phyloP scores from a whole-genome alignment of 805 yeast species.

The Wickerhamiella siamensis region DNA sequence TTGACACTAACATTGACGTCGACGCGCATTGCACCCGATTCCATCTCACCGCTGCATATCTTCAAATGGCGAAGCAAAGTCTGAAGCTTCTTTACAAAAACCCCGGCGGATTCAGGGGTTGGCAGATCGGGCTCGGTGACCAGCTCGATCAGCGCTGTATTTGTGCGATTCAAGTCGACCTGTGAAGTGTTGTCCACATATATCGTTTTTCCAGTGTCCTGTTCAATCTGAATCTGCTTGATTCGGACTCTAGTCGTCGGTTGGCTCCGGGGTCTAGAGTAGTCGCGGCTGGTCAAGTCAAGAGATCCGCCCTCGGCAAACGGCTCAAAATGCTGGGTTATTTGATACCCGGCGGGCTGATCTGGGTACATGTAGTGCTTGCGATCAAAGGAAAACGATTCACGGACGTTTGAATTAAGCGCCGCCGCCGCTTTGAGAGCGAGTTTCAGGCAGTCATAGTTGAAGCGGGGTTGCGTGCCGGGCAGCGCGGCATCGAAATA shows the following conservation, averaged over 20 bases:
- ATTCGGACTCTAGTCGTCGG: constrained; percentile 40
- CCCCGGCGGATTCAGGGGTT: constrained; percentile 48
- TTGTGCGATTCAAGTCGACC: constrained; percentile 73
- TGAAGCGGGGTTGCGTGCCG: constrained; percentile 78
- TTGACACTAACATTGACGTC: constrained; percentile 80
- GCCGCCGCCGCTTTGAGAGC: constrained; percentile 67
- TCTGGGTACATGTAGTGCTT: constrained; percentile 95
- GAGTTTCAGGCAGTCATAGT: constrained; percentile 53
- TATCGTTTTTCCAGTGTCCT: constrained; percentile 77
- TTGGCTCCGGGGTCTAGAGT: constrained; percentile 15
- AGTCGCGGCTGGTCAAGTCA: constrained; percentile 39
- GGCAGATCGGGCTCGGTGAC: constrained; percentile 83
- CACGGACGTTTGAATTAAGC: constrained; percentile 43
- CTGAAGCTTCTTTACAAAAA: constrained; percentile 72
- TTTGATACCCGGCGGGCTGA: constrained; percentile 92
- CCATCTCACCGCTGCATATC: constrained; percentile 80
- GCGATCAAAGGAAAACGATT: constrained; percentile 62
- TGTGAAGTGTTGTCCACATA: constrained; percentile 34
- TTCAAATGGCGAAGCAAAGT: constrained; percentile 49
- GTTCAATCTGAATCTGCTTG: constrained; percentile 80
- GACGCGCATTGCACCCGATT: constrained; percentile 87
- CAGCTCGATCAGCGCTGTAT: constrained; percentile 76
- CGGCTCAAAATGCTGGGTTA: constrained; percentile 79
- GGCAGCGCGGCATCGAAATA: constrained; percentile 79
- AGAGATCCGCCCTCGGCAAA: constrained; percentile 56